phyloP scores from a whole-genome alignment of 2,329 filamentous ascomycete species.

The Colletotrichum graminicola region DNA sequence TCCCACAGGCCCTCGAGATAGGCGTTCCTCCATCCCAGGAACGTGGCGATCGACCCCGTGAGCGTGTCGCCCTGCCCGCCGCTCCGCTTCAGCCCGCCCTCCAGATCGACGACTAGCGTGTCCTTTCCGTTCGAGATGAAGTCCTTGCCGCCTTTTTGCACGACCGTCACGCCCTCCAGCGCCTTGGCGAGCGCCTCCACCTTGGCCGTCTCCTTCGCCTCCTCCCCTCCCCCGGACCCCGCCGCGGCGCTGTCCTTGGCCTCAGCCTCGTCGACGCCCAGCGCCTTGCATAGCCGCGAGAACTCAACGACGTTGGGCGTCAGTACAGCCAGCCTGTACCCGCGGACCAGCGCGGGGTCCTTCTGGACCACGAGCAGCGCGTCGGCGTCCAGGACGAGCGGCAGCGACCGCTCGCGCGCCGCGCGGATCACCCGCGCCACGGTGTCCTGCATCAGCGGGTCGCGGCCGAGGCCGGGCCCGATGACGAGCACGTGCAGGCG shows the following conservation, averaged over 20 bases:
- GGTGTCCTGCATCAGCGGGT: conserved; percentile 89
- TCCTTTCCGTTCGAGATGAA: conserved; percentile 83
- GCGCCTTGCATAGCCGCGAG: conserved; percentile 79
- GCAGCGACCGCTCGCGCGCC: conserved; percentile 77
- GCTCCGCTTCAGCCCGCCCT: conserved; percentile 88
- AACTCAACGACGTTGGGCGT: conserved; percentile 98
- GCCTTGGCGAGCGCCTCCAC: conserved; percentile 78
- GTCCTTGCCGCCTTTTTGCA: conserved; percentile 89
- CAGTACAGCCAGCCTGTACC: conserved; percentile 86
- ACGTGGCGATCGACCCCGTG: conserved; percentile 88
- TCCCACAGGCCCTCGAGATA: conserved; percentile 87
- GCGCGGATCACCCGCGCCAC: conserved; percentile 83
- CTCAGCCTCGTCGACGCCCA: conserved; percentile 71
- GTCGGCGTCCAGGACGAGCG: conserved; percentile 93
- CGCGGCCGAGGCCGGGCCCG: conserved; percentile 90
- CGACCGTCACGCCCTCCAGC: conserved; percentile 88
- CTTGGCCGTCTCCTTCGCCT: conserved; percentile 51
- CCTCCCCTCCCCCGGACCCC: conserved; percentile 47
- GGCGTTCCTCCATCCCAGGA: conserved; percentile 88
- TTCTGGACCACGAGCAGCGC: conserved; percentile 83
- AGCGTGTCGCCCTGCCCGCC: conserved; percentile 97
- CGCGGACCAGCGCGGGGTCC: conserved; percentile 80
- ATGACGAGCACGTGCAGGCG: conserved; percentile 94
- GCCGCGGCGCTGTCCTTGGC: conserved; percentile 49
- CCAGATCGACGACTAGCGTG: conserved; percentile 81